Evolutionary conservation across 495 filamentous ascomycete genomes (phyloP).

Genomic region (Penicillium maclennaniae): DNA sequence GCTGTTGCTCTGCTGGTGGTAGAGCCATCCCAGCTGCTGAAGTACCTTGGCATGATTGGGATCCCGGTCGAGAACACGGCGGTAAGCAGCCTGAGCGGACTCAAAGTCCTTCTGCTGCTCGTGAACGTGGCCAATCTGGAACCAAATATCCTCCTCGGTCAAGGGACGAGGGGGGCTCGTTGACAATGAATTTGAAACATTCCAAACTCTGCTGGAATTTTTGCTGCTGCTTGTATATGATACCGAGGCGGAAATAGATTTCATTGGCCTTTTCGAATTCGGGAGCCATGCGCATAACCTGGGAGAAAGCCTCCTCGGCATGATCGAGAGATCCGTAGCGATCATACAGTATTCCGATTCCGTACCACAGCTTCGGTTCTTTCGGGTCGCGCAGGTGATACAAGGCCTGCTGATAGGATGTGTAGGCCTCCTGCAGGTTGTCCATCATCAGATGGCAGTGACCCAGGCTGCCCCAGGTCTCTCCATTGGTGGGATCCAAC

Average conservation of each 20-base stretch:
- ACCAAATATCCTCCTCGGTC: constrained; percentile 99
- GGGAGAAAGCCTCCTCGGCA: constrained; percentile 96
- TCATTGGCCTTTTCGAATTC: constrained; percentile 99
- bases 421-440: constrained; percentile 93
- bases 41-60: constrained; percentile 97
- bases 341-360: constrained; percentile 97
- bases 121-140: constrained; percentile 98
- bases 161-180: constrained; percentile 87
- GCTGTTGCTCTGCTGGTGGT: constrained; percentile 89
- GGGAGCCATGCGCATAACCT: constrained; percentile 98
- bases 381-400: constrained; percentile 94
- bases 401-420: constrained; percentile 93
- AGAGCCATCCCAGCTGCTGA: constrained; percentile 96
- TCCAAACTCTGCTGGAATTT: constrained; percentile 91
- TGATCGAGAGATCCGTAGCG: constrained; percentile 96
- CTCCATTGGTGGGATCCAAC: constrained; percentile 81
- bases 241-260: constrained; percentile 96
- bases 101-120: constrained; percentile 99
- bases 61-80: constrained; percentile 88
- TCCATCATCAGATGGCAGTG: constrained; percentile 99
- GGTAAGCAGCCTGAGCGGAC: constrained; percentile 84
- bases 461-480: constrained; percentile 94
- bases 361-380: constrained; percentile 98
- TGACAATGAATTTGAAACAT: constrained; percentile 99
- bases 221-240: constrained; percentile 98